Evolutionary conservation across 164 flowering plant species (phyloP), one percentile per base, ranked within the genome.

Genomic region (Magnolia sinica): DNA sequence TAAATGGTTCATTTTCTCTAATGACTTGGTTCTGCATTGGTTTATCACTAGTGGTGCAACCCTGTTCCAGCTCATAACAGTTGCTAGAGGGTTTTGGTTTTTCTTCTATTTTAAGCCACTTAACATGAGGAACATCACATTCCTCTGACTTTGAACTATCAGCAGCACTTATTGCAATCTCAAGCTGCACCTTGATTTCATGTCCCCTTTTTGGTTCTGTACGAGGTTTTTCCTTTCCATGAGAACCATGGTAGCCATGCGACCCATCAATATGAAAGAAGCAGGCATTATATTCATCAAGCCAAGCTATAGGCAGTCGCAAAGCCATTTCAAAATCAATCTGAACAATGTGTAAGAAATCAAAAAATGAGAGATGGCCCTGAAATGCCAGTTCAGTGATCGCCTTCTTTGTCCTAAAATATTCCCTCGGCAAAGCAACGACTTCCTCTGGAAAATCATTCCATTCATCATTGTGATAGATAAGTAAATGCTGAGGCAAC

Each of bases 271-370:
- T 76, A 50, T 82, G 98, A 82, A 95, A 91, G 81, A 91, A 95
- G 76, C 97, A 93, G 37, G 81, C 72, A 3, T 89, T 95, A 45
- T 79, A 77, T 69, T 89, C 92, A 85, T 93, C 98, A 85, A 95
- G 91, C 98, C 98, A 95, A 8, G 97, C 97, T 77, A 93, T 85
- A 24, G 97, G 89, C 73, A 81, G 82, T 59, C 86, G 89, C 1
- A 77, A 27, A 55, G 92, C 91, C 29, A 92, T 85, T 58, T 80
- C 79, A 79, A 91, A 37, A 82, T 95, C 89, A 78, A 95, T 37
- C 37, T 74, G 81, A 68, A 84, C 73, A 98, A 93, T 92, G 70
- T 84, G 90, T 76, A 90, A 74, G 74, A 95, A 91, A 79, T 95
- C 95, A 5, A 95, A 81, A 72, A 92, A 70, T 71, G 79, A 78